These are phyloP conservation scores for Clavaria fumosa DNA, from an alignment of 768 basidiomycete genomes.

Conservation along the genomic window DNA sequence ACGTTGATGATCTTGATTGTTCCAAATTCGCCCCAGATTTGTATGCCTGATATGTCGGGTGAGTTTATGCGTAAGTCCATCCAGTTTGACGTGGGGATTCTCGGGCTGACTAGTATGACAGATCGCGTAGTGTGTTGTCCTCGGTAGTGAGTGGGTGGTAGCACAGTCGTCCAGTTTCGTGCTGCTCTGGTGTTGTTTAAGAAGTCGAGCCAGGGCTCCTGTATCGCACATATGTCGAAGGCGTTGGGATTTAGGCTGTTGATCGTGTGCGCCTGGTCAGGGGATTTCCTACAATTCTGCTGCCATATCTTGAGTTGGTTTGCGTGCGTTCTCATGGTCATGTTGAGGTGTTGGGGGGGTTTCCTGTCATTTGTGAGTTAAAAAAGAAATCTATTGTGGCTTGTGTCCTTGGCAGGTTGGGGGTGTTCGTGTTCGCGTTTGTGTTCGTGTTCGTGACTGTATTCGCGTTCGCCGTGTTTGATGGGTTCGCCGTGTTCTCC, in stretches of 20 bases:
- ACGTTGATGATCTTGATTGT: slow-evolving; percentile 15
- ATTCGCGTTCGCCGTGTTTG: too few relatives aligned
- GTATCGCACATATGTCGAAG: neutral
- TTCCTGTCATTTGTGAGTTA: too few relatives aligned
- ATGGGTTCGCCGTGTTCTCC: too few relatives aligned
- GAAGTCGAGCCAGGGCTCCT: neutral
- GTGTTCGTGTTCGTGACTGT: too few relatives aligned
- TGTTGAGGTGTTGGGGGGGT: too few relatives aligned
- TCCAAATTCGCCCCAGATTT: slow-evolving; percentile 1
- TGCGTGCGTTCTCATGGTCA: too few relatives aligned
- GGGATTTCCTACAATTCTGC: neutral
- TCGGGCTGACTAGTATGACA: slow-evolving; percentile 14
- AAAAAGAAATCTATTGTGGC: too few relatives aligned
- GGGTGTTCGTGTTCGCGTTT: too few relatives aligned
- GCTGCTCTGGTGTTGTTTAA: slow-evolving; percentile 15
- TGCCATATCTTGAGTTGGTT: neutral
- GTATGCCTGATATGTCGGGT: neutral
- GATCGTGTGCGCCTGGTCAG: neutral
- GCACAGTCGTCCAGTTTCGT: slow-evolving; percentile 16
- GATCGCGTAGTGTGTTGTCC: slow-evolving; percentile 7
- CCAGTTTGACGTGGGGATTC: slow-evolving; percentile 11
- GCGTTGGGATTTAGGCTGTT: neutral
- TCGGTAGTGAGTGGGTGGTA: too few relatives aligned
- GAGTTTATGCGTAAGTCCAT: slow-evolving; percentile 5
- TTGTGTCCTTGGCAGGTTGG: too few relatives aligned